Base-by-base conservation (phyloP, 805 yeast species). In the Wickerhamiella alocasiicola region DNA sequence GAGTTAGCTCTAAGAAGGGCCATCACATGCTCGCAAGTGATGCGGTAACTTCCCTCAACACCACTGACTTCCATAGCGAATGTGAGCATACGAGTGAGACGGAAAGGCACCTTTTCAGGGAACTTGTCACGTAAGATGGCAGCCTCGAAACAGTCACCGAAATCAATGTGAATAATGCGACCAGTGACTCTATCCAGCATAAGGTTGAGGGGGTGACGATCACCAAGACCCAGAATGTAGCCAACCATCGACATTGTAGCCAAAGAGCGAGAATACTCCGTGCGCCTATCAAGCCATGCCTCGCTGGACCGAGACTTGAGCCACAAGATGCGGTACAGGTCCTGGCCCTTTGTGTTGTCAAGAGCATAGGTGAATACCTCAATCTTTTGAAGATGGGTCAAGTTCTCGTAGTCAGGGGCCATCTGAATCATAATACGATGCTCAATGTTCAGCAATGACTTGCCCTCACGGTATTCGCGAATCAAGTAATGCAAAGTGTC, bases 241-340 rank as follows among this genome's bases (percentile, higher is more conserved):
- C 99, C 99, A 31, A 81, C 95, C 95, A 91, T 91, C 0, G 97
- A 88, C 97, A 91, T 93, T 4, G 84, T 95, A 0, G 98, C 98
- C 48, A 91, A 66, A 0, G 97, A 91, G 43, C 98, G 69, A 0
- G 97, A 88, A 55, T 91, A 91, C 1, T 94, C 87, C 0, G 96
- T 88, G 57, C 99, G 76, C 52, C 99, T 74, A 56, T 91, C 97
- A 29, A 91, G 67, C 99, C 99, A 91, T 0, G 95, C 85, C 60
- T 91, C 99, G 0, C 96, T 84, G 0, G 95, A 83, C 49, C 91
- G 76, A 35, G 95, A 82, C 64, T 91, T 91, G 49, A 91, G 70
- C 99, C 99, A 91, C 51, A 93, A 64, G 3, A 93, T 95, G 50
- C 88, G 81, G 62, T 91, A 88, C 49, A 91, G 66, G 61, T 91